A percentile compares a stretch with the other conserved stretches of the same genome.
Conservation (phyloP, 2,329 filamentous ascomycete genomes). For the Aspergillus quadrilineatus region DNA sequence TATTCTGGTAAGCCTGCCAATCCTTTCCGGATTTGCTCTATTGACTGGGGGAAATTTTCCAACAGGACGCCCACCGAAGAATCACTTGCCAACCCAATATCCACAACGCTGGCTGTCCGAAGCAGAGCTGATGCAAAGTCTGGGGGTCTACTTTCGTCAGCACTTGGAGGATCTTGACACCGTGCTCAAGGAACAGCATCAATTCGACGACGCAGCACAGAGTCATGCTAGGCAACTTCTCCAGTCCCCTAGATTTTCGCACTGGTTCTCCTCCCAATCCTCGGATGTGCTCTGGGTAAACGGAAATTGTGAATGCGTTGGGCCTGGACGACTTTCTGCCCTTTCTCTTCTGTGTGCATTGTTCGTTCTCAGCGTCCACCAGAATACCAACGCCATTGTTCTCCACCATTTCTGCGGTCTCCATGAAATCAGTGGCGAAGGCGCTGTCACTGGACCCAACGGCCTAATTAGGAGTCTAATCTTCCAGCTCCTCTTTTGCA, state of each 20-base stretch:
- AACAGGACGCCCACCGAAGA: too few relatives aligned
- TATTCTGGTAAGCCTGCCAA: neutral
- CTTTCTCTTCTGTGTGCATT: neutral
- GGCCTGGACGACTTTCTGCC: neutral
- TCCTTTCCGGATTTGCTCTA: too few relatives aligned
- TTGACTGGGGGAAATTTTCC: too few relatives aligned
- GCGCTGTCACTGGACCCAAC: neutral
- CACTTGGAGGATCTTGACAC: neutral
- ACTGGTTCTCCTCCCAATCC: neutral
- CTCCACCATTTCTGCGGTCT: constrained; percentile 1
- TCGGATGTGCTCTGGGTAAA: neutral
- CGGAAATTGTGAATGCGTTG: neutral
- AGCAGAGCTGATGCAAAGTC: neutral
- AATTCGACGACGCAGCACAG: neutral
- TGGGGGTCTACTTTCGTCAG: neutral
- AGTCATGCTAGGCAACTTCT: neutral
- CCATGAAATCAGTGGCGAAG: neutral
- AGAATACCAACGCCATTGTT: neutral
- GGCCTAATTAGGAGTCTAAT: neutral
- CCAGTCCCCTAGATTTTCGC: neutral
- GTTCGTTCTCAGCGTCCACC: neutral
- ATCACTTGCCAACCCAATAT: neutral
- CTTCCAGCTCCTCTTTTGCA: neutral
- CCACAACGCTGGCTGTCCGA: neutral
- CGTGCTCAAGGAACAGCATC: neutral